Percentiles rank a stretch among this genome's conserved stretches.
Conservation (phyloP, 768 basidiomycete genomes). For the Mycena leptocephala region DNA sequence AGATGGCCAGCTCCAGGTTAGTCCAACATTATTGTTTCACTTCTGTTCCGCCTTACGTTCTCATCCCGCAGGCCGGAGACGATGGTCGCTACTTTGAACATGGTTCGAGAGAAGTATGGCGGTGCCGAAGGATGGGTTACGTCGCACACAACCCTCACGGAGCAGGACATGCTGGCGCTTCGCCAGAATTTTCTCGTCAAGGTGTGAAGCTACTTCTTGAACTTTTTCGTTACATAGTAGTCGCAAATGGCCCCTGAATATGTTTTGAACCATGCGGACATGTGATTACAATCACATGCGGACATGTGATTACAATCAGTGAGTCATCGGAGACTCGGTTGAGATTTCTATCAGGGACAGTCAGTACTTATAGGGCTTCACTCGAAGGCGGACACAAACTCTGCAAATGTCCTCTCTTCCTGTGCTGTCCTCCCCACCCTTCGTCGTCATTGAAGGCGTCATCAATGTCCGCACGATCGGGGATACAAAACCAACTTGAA, state of each 20-base stretch:
- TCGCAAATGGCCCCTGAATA: too few species aligned
- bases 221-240: background rate
- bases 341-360: conserved; percentile 2
- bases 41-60: background rate
- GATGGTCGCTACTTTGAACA: conserved; percentile 50
- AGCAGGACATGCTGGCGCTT: conserved; percentile 44
- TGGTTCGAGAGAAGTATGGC: conserved; percentile 55
- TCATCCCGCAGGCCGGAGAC: conserved; percentile 50
- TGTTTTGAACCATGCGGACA: background rate
- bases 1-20: conserved; percentile 55
- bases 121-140: conserved; percentile 54
- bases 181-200: conserved; percentile 17
- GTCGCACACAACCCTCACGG: conserved; percentile 46
- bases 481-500: conserved; percentile 37
- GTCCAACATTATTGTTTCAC: conserved; percentile 7
- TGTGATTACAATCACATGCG: too few species aligned
- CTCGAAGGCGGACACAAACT: background rate
- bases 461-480: conserved; percentile 58
- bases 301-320: background rate
- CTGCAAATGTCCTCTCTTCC: background rate
- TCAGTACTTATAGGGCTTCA: background rate
- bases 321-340: background rate
- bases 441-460: conserved; percentile 56
- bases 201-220: background rate
- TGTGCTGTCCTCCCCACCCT: conserved; percentile 50